Conservation (phyloP, 805 yeast species). For the Huiozyma naganishii region DNA sequence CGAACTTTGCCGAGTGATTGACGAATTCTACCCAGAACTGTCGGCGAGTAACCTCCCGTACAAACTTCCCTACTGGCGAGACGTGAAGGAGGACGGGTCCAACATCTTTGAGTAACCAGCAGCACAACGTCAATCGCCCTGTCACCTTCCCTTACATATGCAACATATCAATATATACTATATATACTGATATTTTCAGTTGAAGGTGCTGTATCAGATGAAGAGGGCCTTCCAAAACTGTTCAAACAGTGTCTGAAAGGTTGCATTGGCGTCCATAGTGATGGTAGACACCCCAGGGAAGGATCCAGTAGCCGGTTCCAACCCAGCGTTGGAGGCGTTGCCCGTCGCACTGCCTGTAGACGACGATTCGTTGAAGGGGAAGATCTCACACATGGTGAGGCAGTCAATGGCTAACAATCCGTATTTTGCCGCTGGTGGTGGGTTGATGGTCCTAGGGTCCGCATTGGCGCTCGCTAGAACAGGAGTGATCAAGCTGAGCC, state of each 20-base stretch:
- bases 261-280: too few relatives aligned
- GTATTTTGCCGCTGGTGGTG: constrained; percentile 98
- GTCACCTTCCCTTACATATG: too few relatives aligned
- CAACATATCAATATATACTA: too few relatives aligned
- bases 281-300: background rate
- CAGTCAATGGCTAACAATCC: constrained; percentile 65
- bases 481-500: constrained; percentile 51
- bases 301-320: background rate
- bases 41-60: constrained; percentile 31
- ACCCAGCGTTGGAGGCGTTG: background rate
- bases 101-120: constrained; percentile 3
- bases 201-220: too few relatives aligned
- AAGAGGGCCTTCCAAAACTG: too few relatives aligned
- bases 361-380: background rate
- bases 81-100: constrained; percentile 21
- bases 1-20: constrained; percentile 33
- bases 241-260: too few relatives aligned
- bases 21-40: constrained; percentile 37
- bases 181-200: too few relatives aligned
- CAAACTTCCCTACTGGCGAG: constrained; percentile 34
- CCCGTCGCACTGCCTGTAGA: background rate
- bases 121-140: too few relatives aligned
- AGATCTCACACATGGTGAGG: constrained; percentile 29
- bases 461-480: constrained; percentile 68
- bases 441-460: constrained; percentile 91